These are phyloP conservation scores for Euclidium syriacum DNA, from an alignment of 345 rosid genomes.

Conservation along the genomic window DNA sequence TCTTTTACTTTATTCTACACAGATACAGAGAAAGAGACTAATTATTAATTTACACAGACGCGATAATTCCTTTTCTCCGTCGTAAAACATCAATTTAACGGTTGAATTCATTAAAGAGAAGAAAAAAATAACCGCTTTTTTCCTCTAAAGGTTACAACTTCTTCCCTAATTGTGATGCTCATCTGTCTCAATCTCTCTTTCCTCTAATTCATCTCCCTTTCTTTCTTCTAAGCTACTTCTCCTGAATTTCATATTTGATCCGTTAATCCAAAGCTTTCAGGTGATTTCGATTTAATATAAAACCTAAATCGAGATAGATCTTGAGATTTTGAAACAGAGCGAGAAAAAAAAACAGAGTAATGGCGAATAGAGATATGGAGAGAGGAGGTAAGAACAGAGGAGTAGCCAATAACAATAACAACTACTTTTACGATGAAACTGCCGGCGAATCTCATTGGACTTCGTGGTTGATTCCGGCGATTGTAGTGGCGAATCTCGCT, in stretches of 20 bases:
- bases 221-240: constrained; percentile 31
- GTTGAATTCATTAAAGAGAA: background rate
- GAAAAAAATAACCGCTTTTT: background rate
- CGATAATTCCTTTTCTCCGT: background rate
- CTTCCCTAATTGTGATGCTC: constrained; percentile 24
- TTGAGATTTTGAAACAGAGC: constrained; percentile 1
- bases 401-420: constrained; percentile 9
- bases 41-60: background rate
- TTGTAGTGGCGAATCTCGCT: constrained; percentile 68
- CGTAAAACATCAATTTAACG: constrained; percentile 4
- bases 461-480: constrained; percentile 81
- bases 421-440: constrained; percentile 34
- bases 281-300: background rate
- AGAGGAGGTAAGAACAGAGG: constrained; percentile 38
- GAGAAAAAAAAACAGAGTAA: constrained; percentile 13
- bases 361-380: constrained; percentile 68
- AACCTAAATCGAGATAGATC: background rate
- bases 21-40: background rate
- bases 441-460: constrained; percentile 62
- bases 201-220: constrained; percentile 15
- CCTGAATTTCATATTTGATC: constrained; percentile 15
- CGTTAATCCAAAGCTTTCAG: constrained; percentile 17
- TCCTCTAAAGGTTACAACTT: constrained; percentile 3
- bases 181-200: constrained; percentile 21
- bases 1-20: constrained; percentile 9